A percentile compares a stretch with the other conserved stretches of the same genome.
Evolutionary conservation across 306 rosid genomes (phyloP).

Genomic region (Coriaria nepalensis): DNA sequence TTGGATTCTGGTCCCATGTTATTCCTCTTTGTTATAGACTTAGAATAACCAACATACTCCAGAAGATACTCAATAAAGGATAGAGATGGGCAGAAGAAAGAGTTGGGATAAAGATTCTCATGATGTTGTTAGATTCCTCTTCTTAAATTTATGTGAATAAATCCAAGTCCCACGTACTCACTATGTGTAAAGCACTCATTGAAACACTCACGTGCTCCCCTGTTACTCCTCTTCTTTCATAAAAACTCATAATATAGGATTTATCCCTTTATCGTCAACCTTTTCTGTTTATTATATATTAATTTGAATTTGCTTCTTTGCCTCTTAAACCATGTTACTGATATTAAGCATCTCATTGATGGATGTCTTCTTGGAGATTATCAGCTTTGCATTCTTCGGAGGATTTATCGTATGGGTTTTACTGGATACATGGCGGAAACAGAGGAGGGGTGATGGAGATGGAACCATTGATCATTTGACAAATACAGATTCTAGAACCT

Average conservation of each 20-base stretch:
- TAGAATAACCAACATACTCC: too few species aligned
- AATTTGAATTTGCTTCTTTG: neutral
- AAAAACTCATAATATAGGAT: neutral
- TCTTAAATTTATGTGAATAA: neutral
- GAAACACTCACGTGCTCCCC: neutral
- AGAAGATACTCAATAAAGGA: too few species aligned
- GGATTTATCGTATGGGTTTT: constrained; percentile 44
- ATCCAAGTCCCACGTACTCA: neutral
- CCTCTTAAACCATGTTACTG: too few species aligned
- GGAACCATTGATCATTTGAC: neutral
- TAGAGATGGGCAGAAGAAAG: too few species aligned
- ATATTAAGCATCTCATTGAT: neutral
- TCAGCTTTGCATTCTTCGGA: constrained; percentile 36
- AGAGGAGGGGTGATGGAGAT: constrained; percentile 4
- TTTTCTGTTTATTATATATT: neutral
- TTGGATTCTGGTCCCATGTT: too few species aligned
- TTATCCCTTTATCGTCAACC: neutral
- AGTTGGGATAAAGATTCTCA: too few species aligned
- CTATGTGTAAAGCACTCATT: neutral
- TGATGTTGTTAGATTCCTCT: neutral
- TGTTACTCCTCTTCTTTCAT: neutral
- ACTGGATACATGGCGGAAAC: constrained; percentile 23
- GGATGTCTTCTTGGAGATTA: constrained; percentile 24
- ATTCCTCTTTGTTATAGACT: too few species aligned
- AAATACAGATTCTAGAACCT: constrained; percentile 9